phyloP scores from a whole-genome alignment of 306 rosid genomes.

The Hippophae rhamnoides region DNA sequence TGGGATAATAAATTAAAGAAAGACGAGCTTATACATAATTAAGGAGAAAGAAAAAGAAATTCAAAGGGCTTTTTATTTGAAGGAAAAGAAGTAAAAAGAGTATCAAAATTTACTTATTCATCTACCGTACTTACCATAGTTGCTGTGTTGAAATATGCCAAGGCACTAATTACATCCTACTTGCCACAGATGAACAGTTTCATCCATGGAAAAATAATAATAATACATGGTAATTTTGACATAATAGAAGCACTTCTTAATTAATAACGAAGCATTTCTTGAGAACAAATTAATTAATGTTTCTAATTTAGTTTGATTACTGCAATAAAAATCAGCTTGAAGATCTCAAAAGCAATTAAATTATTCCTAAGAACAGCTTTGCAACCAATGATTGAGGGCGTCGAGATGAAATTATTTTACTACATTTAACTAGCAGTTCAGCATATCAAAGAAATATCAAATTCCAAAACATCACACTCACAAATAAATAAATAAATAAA shows the following conservation, averaged over 20 bases:
- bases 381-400: slow-evolving; percentile 58
- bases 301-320: background rate
- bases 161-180: slow-evolving; percentile 47
- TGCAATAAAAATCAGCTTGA: slow-evolving; percentile 4
- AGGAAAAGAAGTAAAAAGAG: too few relatives aligned
- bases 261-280: too few relatives aligned
- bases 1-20: too few relatives aligned
- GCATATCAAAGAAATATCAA: background rate
- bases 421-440: too few relatives aligned
- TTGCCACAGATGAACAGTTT: slow-evolving; percentile 78
- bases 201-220: slow-evolving; percentile 48
- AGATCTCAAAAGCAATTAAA: background rate
- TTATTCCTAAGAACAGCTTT: slow-evolving; percentile 84
- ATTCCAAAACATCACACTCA: background rate
- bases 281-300: background rate
- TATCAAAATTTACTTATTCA: too few relatives aligned
- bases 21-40: too few relatives aligned
- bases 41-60: too few relatives aligned
- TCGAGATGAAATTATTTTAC: slow-evolving; percentile 20
- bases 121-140: slow-evolving; percentile 44
- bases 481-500: background rate
- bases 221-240: background rate
- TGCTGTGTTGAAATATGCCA: slow-evolving; percentile 53
- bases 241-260: background rate
- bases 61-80: too few relatives aligned